Base-by-base conservation (phyloP, 2,329 filamentous ascomycete species). In the Claviceps sp. region DNA sequence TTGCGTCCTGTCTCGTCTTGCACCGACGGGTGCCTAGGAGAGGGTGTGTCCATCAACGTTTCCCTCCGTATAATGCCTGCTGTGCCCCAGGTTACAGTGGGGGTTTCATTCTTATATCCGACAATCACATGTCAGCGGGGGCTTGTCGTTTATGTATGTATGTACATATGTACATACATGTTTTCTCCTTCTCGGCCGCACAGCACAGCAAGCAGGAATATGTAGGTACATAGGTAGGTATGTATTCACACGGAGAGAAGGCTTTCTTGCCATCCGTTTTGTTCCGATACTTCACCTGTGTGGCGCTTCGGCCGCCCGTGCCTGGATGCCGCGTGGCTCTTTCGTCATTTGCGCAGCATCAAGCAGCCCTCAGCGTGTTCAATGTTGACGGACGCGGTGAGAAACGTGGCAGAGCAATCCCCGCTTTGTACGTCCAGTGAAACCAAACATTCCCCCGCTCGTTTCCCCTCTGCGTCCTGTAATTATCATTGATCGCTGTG, bases 111-210 rank as follows among this genome's bases (percentile, higher is more conserved):
- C 4, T 11, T 34, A 30, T 11, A 45, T 30, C 42, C 24, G 14
- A 47, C n/a, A 47, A 47, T 52, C 51, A 49, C 51, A 52, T 49
- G 51, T 41, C 47, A 52, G 36, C 30, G 30, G 30, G 38, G 47
- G 16, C 16, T 11, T 43, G 48, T 52, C 42, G 43, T 2, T 22
- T n/a, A n/a, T n/a, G 38, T n/a, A 41, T 5, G 9, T 20, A 41
- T 0, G 1, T n/a, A 41, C 7, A 8, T 42, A 9, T 24, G 5
- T 41, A 16, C 1, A 4, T 24, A 26, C 24, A 26, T 6, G 6
- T 30, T 30, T 8, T 30, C 26, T 30, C 26, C 26, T 30, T 30
- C 26, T 9, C 7, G 2, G 26, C 26, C 26, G 26, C 26, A n/a
- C 36, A 40, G 40, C 4, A 24, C 18, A 48, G 26, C 46, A 44